Conservation (phyloP, 345 rosid genomes). For the Lumnitzera racemosa region DNA sequence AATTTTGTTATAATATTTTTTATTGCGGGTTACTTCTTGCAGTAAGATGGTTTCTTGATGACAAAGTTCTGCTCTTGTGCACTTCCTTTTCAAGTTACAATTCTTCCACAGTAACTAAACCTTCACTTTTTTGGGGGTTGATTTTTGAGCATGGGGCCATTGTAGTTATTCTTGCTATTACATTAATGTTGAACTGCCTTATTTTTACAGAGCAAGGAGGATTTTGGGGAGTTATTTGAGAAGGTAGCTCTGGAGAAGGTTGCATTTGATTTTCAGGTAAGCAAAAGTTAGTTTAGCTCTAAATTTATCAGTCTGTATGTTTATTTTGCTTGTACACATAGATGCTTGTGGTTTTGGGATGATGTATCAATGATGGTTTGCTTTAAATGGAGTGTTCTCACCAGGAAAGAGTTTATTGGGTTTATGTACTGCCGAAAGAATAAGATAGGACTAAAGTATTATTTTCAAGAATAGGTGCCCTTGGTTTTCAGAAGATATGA, state of each 20-base stretch:
- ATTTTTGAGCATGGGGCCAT: not conserved
- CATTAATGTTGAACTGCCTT: constrained; percentile 1
- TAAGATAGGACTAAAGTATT: too few relatives aligned
- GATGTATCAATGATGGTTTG: too few relatives aligned
- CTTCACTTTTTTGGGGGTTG: not conserved
- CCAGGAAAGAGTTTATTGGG: too few relatives aligned
- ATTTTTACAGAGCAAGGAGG: constrained; percentile 46
- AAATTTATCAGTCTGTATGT: not conserved
- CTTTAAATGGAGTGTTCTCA: too few relatives aligned
- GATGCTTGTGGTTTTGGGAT: too few relatives aligned
- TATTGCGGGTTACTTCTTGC: not conserved
- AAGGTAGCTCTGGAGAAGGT: constrained; percentile 47
- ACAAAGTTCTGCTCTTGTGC: not conserved
- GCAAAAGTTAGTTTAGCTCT: constrained; percentile 9
- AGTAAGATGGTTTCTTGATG: not conserved
- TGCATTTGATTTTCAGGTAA: constrained; percentile 52
- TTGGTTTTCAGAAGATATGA: too few relatives aligned
- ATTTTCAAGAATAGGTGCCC: too few relatives aligned
- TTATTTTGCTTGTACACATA: too few relatives aligned
- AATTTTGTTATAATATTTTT: constrained; percentile 5
- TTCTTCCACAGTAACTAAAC: too few relatives aligned
- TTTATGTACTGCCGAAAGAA: too few relatives aligned
- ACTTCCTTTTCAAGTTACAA: too few relatives aligned
- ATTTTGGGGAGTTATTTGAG: constrained; percentile 37
- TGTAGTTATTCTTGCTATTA: not conserved